Evolutionary conservation across 2,329 filamentous ascomycete species (phyloP).

Genomic region (Chrysosporium keratinophilum): DNA sequence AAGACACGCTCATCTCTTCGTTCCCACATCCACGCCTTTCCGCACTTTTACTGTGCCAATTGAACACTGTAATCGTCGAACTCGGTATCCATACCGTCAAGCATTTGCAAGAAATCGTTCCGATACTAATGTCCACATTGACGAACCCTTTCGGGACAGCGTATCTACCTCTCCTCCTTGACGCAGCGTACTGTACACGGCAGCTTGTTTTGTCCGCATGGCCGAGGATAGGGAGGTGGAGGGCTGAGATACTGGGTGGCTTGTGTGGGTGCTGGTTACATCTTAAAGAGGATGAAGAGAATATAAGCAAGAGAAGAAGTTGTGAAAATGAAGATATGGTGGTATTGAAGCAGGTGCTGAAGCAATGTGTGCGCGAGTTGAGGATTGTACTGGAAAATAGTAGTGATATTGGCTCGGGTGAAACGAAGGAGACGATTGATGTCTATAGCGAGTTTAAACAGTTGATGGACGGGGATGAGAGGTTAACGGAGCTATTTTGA

Average conservation of each 20-base stretch:
- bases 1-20: slow-evolving; percentile 38
- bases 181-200: slow-evolving; percentile 46
- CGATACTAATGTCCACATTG: slow-evolving; percentile 55
- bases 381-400: slow-evolving; percentile 11
- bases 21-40: slow-evolving; percentile 39
- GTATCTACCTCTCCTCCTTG: slow-evolving; percentile 44
- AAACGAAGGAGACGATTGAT: slow-evolving; percentile 21
- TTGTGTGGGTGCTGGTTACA: slow-evolving; percentile 55
- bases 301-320: slow-evolving; percentile 7
- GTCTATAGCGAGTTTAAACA: slow-evolving; percentile 28
- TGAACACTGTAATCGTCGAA: slow-evolving; percentile 22
- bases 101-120: slow-evolving; percentile 52
- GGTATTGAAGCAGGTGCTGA: slow-evolving; percentile 18
- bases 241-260: slow-evolving; percentile 53
- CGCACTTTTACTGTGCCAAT: slow-evolving; percentile 34
- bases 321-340: slow-evolving; percentile 12
- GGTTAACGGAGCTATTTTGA: slow-evolving; percentile 22
- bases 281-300: slow-evolving; percentile 32
- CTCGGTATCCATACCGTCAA: slow-evolving; percentile 32
- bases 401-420: slow-evolving; percentile 7
- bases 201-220: slow-evolving; percentile 54
- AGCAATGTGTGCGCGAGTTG: not conserved
- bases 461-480: slow-evolving; percentile 30
- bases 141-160: slow-evolving; percentile 57
- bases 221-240: slow-evolving; percentile 55